Conservation (phyloP, 2,329 filamentous ascomycete species). For the Cryphonectria radicalis region DNA sequence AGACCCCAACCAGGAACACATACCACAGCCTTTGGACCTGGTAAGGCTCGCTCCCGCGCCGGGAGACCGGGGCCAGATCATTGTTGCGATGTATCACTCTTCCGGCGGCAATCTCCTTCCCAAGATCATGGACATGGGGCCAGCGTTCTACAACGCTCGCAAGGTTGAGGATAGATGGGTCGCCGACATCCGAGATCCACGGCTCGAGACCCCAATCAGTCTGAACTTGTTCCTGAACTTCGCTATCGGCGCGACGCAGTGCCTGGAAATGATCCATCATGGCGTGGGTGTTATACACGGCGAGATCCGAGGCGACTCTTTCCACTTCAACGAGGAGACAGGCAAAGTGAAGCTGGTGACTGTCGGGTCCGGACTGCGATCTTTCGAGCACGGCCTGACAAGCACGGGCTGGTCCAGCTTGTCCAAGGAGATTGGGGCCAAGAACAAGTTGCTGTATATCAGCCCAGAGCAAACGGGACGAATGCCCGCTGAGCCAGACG, state of each 20-base stretch:
- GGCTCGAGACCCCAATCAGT: constrained; percentile 64
- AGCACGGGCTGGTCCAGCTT: constrained; percentile 86
- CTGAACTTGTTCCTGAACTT: constrained; percentile 85
- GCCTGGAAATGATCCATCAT: constrained; percentile 89
- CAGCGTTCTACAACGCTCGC: constrained; percentile 66
- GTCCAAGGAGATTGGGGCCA: constrained; percentile 82
- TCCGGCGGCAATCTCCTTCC: constrained; percentile 75
- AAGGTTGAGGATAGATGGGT: constrained; percentile 58
- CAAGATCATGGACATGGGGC: constrained; percentile 76
- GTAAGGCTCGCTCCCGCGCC: constrained; percentile 70
- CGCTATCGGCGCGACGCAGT: constrained; percentile 84
- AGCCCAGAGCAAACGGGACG: constrained; percentile 94
- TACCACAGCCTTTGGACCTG: constrained; percentile 80
- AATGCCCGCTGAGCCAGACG: constrained; percentile 90
- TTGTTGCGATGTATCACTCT: constrained; percentile 81
- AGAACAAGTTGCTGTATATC: constrained; percentile 88
- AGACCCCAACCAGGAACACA: constrained; percentile 75
- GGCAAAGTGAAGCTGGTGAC: constrained; percentile 78
- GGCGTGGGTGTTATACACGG: constrained; percentile 85
- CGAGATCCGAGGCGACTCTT: constrained; percentile 87
- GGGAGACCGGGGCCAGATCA: constrained; percentile 71
- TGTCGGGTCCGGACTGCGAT: constrained; percentile 83
- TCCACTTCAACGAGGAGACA: constrained; percentile 78
- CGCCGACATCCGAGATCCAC: constrained; percentile 48
- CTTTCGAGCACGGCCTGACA: constrained; percentile 87